phyloP scores from a whole-genome alignment of 805 yeast genomes.

The Kodamaea fukazawae region DNA sequence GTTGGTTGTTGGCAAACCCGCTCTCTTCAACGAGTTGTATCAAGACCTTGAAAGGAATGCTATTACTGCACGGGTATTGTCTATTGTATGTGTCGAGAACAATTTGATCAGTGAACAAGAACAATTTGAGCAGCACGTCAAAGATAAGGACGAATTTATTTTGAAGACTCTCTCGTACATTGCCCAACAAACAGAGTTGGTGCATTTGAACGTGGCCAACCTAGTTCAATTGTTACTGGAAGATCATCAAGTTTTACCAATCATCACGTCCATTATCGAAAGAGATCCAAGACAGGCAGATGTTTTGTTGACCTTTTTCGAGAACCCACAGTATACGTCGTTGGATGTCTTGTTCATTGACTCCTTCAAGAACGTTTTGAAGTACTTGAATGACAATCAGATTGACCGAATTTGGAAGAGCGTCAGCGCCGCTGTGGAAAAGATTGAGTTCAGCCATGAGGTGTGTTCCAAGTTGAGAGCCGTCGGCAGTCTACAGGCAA shows the following conservation, averaged over 20 bases:
- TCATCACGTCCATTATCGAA: slow-evolving; percentile 7
- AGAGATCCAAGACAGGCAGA: slow-evolving; percentile 7
- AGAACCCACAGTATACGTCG: slow-evolving; percentile 4
- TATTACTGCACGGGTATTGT: slow-evolving; percentile 30
- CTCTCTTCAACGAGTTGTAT: slow-evolving; percentile 6
- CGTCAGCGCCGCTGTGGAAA: slow-evolving; percentile 19
- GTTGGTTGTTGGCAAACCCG: slow-evolving; percentile 8
- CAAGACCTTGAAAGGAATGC: slow-evolving; percentile 1
- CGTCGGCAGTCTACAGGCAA: slow-evolving; percentile 36
- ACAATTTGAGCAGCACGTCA: slow-evolving; percentile 12
- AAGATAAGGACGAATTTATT: slow-evolving; percentile 41
- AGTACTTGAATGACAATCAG: slow-evolving; percentile 14
- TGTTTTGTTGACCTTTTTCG: slow-evolving; percentile 7
- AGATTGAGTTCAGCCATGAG: slow-evolving; percentile 16
- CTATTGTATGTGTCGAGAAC: slow-evolving; percentile 25
- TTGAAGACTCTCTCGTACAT: not conserved
- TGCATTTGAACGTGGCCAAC: slow-evolving; percentile 29
- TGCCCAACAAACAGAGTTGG: slow-evolving; percentile 6
- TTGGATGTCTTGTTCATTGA: slow-evolving; percentile 9
- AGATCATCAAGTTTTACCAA: slow-evolving; percentile 5
- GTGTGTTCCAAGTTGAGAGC: slow-evolving; percentile 27
- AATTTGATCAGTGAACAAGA: slow-evolving; percentile 25
- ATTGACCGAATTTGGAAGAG: slow-evolving; percentile 24
- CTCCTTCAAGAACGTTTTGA: slow-evolving; percentile 20
- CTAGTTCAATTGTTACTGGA: slow-evolving; percentile 22